Evolutionary conservation across 2,329 filamentous ascomycete species (phyloP).

Genomic region (Aureobasidium subglaciale): DNA sequence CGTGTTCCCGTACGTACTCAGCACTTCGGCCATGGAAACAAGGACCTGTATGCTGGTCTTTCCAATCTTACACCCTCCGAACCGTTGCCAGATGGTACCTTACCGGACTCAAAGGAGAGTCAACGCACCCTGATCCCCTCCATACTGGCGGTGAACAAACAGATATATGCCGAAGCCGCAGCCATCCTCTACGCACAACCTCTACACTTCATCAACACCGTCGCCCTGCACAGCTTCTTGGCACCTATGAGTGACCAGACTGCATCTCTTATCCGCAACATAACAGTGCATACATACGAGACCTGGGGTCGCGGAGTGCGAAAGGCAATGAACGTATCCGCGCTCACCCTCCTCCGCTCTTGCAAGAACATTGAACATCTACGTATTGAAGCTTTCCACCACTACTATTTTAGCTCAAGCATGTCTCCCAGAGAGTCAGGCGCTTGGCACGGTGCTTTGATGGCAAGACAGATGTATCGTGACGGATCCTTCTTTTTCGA

Average conservation of each 20-base stretch:
- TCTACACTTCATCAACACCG: not conserved
- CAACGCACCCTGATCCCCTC: not conserved
- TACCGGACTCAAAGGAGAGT: not conserved
- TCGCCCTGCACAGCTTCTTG: slow-evolving; percentile 1
- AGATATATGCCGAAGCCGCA: slow-evolving; percentile 5
- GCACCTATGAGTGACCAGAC: not conserved
- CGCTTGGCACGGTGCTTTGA: not conserved
- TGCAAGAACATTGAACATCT: not conserved
- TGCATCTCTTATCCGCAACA: not conserved
- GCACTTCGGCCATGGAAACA: not conserved
- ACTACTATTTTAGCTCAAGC: not conserved
- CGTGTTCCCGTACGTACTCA: not conserved
- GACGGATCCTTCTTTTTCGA: not conserved
- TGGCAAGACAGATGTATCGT: slow-evolving; percentile 6
- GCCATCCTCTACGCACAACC: slow-evolving; percentile 3
- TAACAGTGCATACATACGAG: not conserved
- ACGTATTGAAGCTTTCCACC: not conserved
- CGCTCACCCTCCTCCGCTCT: not conserved
- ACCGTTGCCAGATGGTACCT: not conserved
- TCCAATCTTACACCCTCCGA: not conserved
- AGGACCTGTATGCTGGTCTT: not conserved
- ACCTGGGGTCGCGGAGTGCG: not conserved
- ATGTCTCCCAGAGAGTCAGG: too few relatives aligned
- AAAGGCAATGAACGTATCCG: slow-evolving; percentile 8
- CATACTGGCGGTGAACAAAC: not conserved